These are phyloP conservation scores for Fusarium goolgardi DNA, from an alignment of 2,329 filamentous ascomycete genomes.

Conservation along the genomic window DNA sequence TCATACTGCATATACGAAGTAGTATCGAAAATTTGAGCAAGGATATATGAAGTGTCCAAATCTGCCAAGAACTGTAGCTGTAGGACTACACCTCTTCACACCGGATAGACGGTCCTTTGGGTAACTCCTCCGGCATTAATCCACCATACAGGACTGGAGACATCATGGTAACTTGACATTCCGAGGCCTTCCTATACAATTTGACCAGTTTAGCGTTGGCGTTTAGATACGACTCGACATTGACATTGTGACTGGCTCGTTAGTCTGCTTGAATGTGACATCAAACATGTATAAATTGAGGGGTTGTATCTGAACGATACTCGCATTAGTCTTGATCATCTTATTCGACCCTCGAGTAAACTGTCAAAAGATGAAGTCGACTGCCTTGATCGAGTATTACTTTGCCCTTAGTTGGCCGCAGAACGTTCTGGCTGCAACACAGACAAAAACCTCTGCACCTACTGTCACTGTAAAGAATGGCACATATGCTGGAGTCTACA, in stretches of 20 bases:
- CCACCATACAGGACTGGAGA: not conserved
- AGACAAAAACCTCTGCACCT: not conserved
- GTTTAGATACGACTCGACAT: not conserved
- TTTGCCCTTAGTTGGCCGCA: not conserved
- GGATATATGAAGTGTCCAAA: not conserved
- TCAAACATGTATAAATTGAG: not conserved
- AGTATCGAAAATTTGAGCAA: not conserved
- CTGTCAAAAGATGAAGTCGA: not conserved
- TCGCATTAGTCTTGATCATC: not conserved
- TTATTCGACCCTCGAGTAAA: not conserved
- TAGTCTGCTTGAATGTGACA: not conserved
- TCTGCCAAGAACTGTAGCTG: not conserved
- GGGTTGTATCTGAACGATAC: not conserved
- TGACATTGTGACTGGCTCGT: not conserved
- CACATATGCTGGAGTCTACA: constrained; percentile 25
- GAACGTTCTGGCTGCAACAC: not conserved
- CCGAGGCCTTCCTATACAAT: not conserved
- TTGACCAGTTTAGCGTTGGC: not conserved
- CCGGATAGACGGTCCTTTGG: constrained; percentile 1
- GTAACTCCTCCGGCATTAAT: constrained; percentile 1
- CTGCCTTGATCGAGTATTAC: not conserved
- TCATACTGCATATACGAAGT: no score
- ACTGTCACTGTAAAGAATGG: constrained; percentile 23
- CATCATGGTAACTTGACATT: no score
- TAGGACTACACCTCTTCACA: not conserved